Evolutionary conservation across 2,329 filamentous ascomycete species (phyloP).

Genomic region (Fusarium oligoseptatum): DNA sequence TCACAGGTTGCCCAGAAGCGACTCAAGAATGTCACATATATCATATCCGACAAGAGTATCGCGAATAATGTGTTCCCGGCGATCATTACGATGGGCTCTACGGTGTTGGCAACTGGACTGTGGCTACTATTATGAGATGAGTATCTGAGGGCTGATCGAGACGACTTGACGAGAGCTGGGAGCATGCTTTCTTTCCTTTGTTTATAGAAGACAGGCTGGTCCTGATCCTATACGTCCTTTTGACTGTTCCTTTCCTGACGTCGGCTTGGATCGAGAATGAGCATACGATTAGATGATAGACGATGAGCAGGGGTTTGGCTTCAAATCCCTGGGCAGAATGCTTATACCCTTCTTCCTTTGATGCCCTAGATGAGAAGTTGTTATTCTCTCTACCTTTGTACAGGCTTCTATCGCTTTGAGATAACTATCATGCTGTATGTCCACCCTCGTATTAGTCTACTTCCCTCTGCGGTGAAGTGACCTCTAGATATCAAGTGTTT

Average conservation of each 20-base stretch:
- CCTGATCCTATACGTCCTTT: conserved; percentile 17
- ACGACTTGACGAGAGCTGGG: background rate
- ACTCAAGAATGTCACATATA: conserved; percentile 53
- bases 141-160: background rate
- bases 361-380: conserved; percentile 41
- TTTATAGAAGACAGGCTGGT: conserved; percentile 28
- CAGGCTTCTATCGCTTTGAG: conserved; percentile 45
- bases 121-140: conserved; percentile 39
- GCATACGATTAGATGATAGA: conserved; percentile 28
- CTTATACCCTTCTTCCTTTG: conserved; percentile 34
- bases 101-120: conserved; percentile 22
- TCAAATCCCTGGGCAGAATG: conserved; percentile 27
- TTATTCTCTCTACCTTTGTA: conserved; percentile 44
- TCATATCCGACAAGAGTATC: conserved; percentile 48
- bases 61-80: conserved; percentile 39
- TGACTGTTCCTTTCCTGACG: conserved; percentile 1
- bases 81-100: conserved; percentile 18
- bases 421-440: conserved; percentile 34
- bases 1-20: conserved; percentile 49
- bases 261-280: conserved; percentile 2
- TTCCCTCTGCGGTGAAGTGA: conserved; percentile 23
- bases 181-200: conserved; percentile 24
- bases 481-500: conserved; percentile 28
- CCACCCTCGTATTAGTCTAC: conserved; percentile 24
- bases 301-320: conserved; percentile 18